Evolutionary conservation across 352 stramenopile genomes (phyloP).

Genomic region (Phytophthora fragariae): DNA sequence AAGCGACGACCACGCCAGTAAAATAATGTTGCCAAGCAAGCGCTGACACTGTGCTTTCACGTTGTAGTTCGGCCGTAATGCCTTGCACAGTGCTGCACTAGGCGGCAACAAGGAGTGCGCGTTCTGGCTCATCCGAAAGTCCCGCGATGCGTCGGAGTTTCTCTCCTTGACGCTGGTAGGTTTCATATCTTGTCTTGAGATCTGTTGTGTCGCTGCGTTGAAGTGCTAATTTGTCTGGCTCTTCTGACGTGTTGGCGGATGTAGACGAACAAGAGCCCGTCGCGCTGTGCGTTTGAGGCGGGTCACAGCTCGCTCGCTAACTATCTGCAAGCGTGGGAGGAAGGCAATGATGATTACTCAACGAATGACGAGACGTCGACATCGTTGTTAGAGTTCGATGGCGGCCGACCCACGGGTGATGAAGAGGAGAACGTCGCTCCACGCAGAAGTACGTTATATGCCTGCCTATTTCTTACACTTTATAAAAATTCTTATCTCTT

Average conservation of each 20-base stretch:
- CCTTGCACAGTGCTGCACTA: slow-evolving; percentile 80
- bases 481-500: not conserved
- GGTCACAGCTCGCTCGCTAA: slow-evolving; percentile 82
- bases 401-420: slow-evolving; percentile 31
- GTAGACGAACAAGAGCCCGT: slow-evolving; percentile 90
- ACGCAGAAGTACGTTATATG: slow-evolving; percentile 54
- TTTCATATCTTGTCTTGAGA: slow-evolving; percentile 12
- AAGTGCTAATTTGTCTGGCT: slow-evolving; percentile 8
- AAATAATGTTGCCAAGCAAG: not conserved
- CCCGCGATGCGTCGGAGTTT: slow-evolving; percentile 69
- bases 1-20: not conserved
- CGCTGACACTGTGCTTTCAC: not conserved
- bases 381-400: slow-evolving; percentile 40
- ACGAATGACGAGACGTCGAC: slow-evolving; percentile 65
- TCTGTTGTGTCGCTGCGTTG: slow-evolving; percentile 14
- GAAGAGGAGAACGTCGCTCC: slow-evolving; percentile 58
- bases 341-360: slow-evolving; percentile 90
- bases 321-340: slow-evolving; percentile 84
- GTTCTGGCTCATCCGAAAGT: slow-evolving; percentile 84
- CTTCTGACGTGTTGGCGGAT: slow-evolving; percentile 21
- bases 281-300: slow-evolving; percentile 86
- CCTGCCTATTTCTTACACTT: not conserved
- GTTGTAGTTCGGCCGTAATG: slow-evolving; percentile 84
- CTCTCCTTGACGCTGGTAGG: slow-evolving; percentile 75
- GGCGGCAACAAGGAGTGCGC: slow-evolving; percentile 86